These are phyloP conservation scores for Plantago elongata DNA, from an alignment of 257 asterid genomes.

Conservation along the genomic window DNA sequence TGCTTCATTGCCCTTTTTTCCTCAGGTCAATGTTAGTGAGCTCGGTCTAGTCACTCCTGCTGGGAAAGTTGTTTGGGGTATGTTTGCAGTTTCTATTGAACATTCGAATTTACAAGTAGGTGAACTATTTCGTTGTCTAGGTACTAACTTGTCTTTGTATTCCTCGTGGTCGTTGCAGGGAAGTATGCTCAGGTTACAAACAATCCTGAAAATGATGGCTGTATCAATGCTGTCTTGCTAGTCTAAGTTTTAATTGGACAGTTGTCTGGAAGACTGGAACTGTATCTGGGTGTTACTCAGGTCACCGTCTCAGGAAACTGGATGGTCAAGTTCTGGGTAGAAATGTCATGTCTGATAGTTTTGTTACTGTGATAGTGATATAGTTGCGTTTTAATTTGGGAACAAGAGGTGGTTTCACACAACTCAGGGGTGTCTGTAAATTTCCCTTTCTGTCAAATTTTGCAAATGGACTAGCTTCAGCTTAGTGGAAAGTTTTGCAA, in stretches of 20 bases:
- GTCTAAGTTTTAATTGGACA: conserved; percentile 33
- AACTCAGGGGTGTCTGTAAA: too few relatives aligned
- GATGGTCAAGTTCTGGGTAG: too few relatives aligned
- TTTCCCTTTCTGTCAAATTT: too few relatives aligned
- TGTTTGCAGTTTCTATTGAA: conserved; percentile 7
- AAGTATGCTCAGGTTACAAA: conserved; percentile 94
- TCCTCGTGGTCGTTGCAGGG: conserved; percentile 45
- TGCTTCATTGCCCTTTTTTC: conserved; percentile 13
- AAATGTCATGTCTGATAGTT: too few relatives aligned
- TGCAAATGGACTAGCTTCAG: too few relatives aligned
- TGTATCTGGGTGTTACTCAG: too few relatives aligned
- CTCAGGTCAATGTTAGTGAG: conserved; percentile 85
- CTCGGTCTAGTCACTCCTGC: conserved; percentile 97
- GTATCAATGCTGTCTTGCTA: conserved; percentile 84
- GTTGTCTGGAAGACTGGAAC: too few relatives aligned
- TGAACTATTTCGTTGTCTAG: background rate
- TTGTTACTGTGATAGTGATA: too few relatives aligned
- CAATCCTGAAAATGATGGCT: conserved; percentile 96
- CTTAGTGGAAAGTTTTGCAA: too few relatives aligned
- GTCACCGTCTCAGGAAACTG: too few relatives aligned
- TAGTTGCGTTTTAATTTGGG: too few relatives aligned
- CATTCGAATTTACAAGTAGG: background rate
- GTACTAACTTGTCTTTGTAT: background rate
- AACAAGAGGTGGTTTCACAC: too few relatives aligned
- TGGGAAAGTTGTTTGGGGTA: conserved; percentile 98